phyloP scores from a whole-genome alignment of 345 rosid genomes.

The Euphorbia tirucalli region DNA sequence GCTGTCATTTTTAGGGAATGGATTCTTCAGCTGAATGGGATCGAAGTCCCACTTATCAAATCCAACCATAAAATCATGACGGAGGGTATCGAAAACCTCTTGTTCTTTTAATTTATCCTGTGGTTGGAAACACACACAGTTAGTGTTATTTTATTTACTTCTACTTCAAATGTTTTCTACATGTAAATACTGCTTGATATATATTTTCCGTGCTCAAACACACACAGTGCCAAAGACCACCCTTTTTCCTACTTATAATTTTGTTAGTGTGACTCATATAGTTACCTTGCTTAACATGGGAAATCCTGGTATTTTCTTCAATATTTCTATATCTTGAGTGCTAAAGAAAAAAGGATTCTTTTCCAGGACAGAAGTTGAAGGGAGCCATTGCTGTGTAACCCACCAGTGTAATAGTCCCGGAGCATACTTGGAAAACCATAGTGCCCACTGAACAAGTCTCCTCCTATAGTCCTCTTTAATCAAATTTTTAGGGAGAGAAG shows the following conservation, averaged over 20 bases:
- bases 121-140: slow-evolving; percentile 17
- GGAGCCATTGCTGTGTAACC: slow-evolving; percentile 60
- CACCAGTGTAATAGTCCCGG: slow-evolving; percentile 75
- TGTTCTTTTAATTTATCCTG: slow-evolving; percentile 57
- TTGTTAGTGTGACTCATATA: neutral
- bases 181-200: neutral
- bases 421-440: slow-evolving; percentile 56
- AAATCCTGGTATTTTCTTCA: slow-evolving; percentile 62
- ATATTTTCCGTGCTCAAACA: too few species aligned
- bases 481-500: slow-evolving; percentile 60
- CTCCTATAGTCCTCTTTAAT: slow-evolving; percentile 63
- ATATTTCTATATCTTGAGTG: slow-evolving; percentile 56
- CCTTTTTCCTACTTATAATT: neutral
- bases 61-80: slow-evolving; percentile 52
- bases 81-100: slow-evolving; percentile 55
- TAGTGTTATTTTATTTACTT: neutral
- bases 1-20: slow-evolving; percentile 36
- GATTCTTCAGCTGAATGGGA: slow-evolving; percentile 56
- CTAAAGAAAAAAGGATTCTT: slow-evolving; percentile 60
- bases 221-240: neutral
- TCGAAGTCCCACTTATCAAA: slow-evolving; percentile 87
- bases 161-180: neutral
- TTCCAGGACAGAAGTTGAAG: slow-evolving; percentile 56
- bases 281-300: slow-evolving; percentile 85
- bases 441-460: slow-evolving; percentile 43